Evolutionary conservation across 2,329 filamentous ascomycete species (phyloP).

Genomic region (Epichloe festucae): DNA sequence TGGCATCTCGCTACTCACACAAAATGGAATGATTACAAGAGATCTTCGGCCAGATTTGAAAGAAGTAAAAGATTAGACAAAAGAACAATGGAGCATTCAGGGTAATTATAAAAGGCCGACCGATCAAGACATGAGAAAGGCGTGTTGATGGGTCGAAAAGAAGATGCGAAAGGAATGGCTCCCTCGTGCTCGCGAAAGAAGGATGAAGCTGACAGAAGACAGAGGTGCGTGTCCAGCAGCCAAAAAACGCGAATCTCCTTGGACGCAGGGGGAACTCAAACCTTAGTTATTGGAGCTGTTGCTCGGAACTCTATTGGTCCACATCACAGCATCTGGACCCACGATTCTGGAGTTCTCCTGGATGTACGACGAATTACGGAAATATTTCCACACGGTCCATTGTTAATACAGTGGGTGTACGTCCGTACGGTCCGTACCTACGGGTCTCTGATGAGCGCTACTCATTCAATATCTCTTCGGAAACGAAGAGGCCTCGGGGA

Average conservation of each 20-base stretch:
- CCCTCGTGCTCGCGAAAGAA: slow-evolving; percentile 2
- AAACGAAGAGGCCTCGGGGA: too few relatives aligned
- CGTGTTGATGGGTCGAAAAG: not conserved
- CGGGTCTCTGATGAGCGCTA: too few relatives aligned
- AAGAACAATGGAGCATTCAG: not conserved
- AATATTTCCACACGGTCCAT: too few relatives aligned
- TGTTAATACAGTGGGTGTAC: too few relatives aligned
- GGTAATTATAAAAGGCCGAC: slow-evolving; percentile 4
- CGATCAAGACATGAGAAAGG: not conserved
- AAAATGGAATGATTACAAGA: not conserved
- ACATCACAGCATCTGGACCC: not conserved
- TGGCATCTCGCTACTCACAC: not conserved
- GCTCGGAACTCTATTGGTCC: not conserved
- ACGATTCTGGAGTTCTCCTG: not conserved
- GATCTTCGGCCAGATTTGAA: not conserved
- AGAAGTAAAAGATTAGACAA: slow-evolving; percentile 5
- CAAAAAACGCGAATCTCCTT: not conserved
- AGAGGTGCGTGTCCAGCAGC: not conserved
- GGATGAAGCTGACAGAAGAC: slow-evolving; percentile 4
- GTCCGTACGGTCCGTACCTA: too few relatives aligned
- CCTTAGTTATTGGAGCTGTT: not conserved
- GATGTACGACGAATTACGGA: too few relatives aligned
- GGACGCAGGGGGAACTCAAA: not conserved
- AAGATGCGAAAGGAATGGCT: not conserved
- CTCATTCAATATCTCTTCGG: too few relatives aligned